phyloP scores from a whole-genome alignment of 179 eudicot species.

The Drosera spatulata region DNA sequence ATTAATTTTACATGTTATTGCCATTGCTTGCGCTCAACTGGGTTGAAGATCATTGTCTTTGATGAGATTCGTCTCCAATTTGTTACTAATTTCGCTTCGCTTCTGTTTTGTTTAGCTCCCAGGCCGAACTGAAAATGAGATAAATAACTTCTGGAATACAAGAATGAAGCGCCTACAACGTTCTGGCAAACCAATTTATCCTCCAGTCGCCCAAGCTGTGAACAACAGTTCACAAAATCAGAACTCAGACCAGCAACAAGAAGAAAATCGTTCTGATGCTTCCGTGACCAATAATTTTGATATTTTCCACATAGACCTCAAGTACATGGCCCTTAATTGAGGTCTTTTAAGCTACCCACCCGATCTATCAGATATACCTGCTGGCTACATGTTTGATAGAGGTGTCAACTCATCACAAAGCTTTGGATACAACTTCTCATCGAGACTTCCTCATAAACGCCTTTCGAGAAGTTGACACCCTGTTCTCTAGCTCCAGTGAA shows the following conservation, averaged over 20 bases:
- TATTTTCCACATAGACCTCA: conserved; percentile 39
- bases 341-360: conserved; percentile 18
- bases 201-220: conserved; percentile 37
- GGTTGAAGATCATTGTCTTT: too few species aligned
- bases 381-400: conserved; percentile 21
- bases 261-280: conserved; percentile 22
- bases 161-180: conserved; percentile 47
- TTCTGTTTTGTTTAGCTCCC: conserved; percentile 39
- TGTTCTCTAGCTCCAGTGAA: conserved; percentile 16
- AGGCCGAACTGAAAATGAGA: conserved; percentile 61
- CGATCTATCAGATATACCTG: conserved; percentile 21
- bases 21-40: too few species aligned
- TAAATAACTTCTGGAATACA: too few species aligned
- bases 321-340: conserved; percentile 26
- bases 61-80: too few species aligned
- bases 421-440: conserved; percentile 16
- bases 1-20: too few species aligned
- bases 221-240: conserved; percentile 41
- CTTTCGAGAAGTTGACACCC: conserved; percentile 30
- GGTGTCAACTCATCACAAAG: conserved; percentile 16
- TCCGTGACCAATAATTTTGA: conserved; percentile 23
- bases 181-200: conserved; percentile 47
- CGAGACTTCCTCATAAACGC: conserved; percentile 37
- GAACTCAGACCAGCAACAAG: conserved; percentile 22
- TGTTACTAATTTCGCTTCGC: background rate